Base-by-base conservation (phyloP, 2,329 filamentous ascomycete species). In the Calonectria henricotiae region DNA sequence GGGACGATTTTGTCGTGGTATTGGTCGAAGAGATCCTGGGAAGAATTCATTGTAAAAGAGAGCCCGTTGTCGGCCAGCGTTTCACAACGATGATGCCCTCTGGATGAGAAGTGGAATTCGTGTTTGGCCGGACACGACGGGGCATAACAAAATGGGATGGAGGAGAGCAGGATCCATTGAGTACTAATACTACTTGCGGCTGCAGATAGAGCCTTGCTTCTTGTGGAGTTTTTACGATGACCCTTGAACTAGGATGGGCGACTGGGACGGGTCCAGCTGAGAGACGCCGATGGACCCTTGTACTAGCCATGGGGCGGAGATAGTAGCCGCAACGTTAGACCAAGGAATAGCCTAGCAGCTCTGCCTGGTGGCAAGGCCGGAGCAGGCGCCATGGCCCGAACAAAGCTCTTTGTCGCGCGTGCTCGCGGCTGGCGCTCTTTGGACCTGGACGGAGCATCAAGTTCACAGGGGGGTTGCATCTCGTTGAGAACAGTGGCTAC, bases 1-100 rank as follows among this genome's bases (percentile, higher is more conserved):
- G 86, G 85, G 27, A 88, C 85, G 20, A 87, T 78, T 47, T 84
- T 78, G 25, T 83, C 85, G 71, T 85, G 73, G 71, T 86, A 88
- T 71, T 82, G 71, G 35, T 76, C 73, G 37, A 86, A 76, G 30
- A 87, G 74, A 15, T 82, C 75, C 62, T 76, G 69, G 15, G 71
- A 71, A 44, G 75, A 70, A 46, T 74, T 75, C 76, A 78, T 78
- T 62, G 32, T 51, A 65, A 67, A 43, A 20, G 37, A 46, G 32
- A 58, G 61, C 62, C 64, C 60, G 58, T 51, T 49, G 61, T 65
- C 60, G 65, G 71, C 63, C 51, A 68, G 65, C 69, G 72, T 62
- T 60, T 46, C 58, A 30, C 49, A 27, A 70, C 51, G 65, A 70
- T 70, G 58, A 54, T 63, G 65, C 64, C 65, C 66, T 69, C 35